Evolutionary conservation across 495 filamentous ascomycete species (phyloP), one percentile per base, ranked within the genome.

Genomic region (Acidomyces sp.): DNA sequence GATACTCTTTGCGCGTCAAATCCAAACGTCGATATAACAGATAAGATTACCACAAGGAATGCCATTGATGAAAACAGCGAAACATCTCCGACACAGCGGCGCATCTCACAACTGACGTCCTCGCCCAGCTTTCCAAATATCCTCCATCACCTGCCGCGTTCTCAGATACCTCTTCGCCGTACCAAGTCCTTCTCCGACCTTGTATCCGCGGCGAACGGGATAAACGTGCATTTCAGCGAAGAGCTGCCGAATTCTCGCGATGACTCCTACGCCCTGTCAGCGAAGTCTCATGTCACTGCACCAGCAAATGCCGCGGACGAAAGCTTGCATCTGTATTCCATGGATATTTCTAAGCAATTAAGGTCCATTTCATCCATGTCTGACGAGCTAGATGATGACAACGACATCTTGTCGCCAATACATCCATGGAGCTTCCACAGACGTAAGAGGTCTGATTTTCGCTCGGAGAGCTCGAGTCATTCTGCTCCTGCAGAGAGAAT

Each of bases 341-440:
- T 52, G 48, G 32, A 42, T n/a, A 52, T 52, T 22, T 52, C 48
- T 6, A 19, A 47, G 16, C 48, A 52, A 29, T 35, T 52, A 7
- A 37, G 48, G 13, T 43, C 43, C 18, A 38, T 52, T 38, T 52
- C 48, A 0, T 27, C 20, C 3, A 24, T 46, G 2, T 52, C 48
- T 12, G 38, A 47, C 21, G 11, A n/a, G 5, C 13, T 18, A 3
- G 25, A 24, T 2, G 41, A 40, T 16, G 27, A 29, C 7, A 30
- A 45, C 22, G 35, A 35, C 6, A n/a, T 33, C 2, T 11, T 37
- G 6, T 24, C 19, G 4, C 18, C 37, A 3, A n/a, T 28, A 22
- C 12, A 45, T n/a, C 31, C 31, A 1, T 50, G 46, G 46, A 50
- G 35, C 30, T 43, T 49, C 22, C 46, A 49, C 29, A 23, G 21